Percentiles rank a stretch among this genome's conserved stretches.
Conservation (phyloP, 805 yeast species). For the Yarrowia alimentaria region DNA sequence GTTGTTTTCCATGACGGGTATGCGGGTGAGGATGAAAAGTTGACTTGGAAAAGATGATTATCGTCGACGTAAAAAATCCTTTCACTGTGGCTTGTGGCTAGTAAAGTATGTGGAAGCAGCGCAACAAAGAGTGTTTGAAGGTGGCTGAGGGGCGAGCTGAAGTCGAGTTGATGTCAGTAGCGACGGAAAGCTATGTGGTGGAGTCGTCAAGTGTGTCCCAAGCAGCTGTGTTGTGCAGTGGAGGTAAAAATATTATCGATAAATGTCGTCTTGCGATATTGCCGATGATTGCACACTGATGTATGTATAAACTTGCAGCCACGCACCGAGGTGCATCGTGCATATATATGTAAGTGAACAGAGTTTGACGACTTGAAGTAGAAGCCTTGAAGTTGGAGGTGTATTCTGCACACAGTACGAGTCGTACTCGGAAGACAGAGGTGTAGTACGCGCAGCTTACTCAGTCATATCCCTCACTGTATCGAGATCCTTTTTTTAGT, state of each 20-base stretch:
- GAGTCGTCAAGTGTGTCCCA: too few relatives aligned
- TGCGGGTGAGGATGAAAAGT: background rate
- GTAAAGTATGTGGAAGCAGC: slow-evolving; percentile 16
- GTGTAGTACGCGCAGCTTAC: too few relatives aligned
- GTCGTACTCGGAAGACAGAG: too few relatives aligned
- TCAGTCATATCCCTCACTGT: too few relatives aligned
- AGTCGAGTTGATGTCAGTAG: background rate
- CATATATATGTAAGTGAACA: slow-evolving; percentile 6
- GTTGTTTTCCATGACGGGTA: slow-evolving; percentile 8
- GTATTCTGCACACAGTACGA: background rate
- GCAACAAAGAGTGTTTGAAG: slow-evolving; percentile 2
- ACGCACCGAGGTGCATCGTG: slow-evolving; percentile 19
- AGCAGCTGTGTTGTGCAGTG: too few relatives aligned
- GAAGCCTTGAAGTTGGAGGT: slow-evolving; percentile 2
- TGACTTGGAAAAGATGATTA: slow-evolving; percentile 8
- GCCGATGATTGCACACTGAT: slow-evolving; percentile 17
- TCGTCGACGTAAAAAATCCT: slow-evolving; percentile 17
- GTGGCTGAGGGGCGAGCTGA: background rate
- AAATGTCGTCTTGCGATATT: slow-evolving; percentile 3
- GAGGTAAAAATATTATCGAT: too few relatives aligned
- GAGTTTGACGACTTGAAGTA: slow-evolving; percentile 5
- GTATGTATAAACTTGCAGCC: slow-evolving; percentile 24
- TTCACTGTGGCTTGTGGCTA: slow-evolving; percentile 27
- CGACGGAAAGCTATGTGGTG: background rate
- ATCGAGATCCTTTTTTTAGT: too few relatives aligned